Percentiles rank a stretch among this genome's conserved stretches.
These are phyloP conservation scores for Daldinia bambusicola DNA, from an alignment of 495 filamentous ascomycete genomes.

Conservation along the genomic window DNA sequence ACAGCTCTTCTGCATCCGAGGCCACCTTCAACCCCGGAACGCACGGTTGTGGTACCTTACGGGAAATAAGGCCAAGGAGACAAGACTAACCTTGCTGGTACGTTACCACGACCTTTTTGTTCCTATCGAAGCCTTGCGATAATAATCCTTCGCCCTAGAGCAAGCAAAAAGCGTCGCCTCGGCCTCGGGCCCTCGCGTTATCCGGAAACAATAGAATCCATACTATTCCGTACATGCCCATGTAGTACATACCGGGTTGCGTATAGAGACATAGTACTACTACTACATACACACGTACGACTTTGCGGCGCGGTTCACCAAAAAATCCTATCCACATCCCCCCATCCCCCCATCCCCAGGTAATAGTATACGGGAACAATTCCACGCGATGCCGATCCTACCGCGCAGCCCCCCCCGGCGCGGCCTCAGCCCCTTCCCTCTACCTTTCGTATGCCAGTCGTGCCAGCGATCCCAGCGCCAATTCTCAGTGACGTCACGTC, in stretches of 20 bases:
- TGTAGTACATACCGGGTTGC: too few relatives aligned
- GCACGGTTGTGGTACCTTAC: slow-evolving; percentile 6
- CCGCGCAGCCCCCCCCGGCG: slow-evolving; percentile 7
- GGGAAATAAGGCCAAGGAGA: slow-evolving; percentile 1
- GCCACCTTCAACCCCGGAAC: slow-evolving; percentile 18
- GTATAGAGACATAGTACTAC: not conserved
- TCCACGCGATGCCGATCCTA: slow-evolving; percentile 11
- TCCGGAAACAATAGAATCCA: not conserved
- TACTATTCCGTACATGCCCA: too few relatives aligned
- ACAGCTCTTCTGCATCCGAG: slow-evolving; percentile 4
- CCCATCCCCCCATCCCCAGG: not conserved
- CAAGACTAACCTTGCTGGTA: not conserved
- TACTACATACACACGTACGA: not conserved
- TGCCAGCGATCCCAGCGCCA: slow-evolving; percentile 38
- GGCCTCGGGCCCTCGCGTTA: not conserved
- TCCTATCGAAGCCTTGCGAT: not conserved
- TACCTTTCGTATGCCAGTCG: slow-evolving; percentile 42
- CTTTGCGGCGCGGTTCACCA: not conserved
- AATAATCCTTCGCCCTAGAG: not conserved
- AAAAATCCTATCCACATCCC: not conserved
- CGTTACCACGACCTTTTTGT: not conserved
- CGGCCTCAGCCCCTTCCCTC: slow-evolving; percentile 1
- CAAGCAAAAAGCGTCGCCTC: not conserved
- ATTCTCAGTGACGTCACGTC: slow-evolving; percentile 28
- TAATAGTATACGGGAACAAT: not conserved